A percentile compares a stretch with the other conserved stretches of the same genome.
Conservation (phyloP, 176 grass and related monocot species). For the Cenchrus purpureus region DNA sequence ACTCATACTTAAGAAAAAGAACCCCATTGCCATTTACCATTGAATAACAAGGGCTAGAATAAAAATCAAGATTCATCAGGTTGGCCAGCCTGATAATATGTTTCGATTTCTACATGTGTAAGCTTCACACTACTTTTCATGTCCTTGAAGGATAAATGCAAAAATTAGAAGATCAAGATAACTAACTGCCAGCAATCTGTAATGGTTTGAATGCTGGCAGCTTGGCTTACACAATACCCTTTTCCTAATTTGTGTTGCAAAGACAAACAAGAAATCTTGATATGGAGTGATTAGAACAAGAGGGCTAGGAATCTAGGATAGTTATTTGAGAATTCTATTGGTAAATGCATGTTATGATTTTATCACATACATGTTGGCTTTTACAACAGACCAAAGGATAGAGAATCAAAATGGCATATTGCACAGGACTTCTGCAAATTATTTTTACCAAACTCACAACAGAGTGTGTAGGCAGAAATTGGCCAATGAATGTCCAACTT, state of each 20-base stretch:
- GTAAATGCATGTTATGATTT: neutral
- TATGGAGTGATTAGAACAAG: neutral
- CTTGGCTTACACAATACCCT: neutral
- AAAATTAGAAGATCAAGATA: neutral
- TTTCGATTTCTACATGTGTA: neutral
- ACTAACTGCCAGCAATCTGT: neutral
- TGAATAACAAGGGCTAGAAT: neutral
- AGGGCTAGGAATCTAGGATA: neutral
- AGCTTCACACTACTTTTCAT: neutral
- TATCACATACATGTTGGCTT: neutral
- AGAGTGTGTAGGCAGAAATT: neutral
- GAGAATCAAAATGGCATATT: neutral
- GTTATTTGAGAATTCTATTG: neutral
- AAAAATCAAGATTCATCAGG: neutral
- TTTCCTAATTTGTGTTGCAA: neutral
- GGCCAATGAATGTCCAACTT: neutral
- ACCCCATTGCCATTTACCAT: neutral
- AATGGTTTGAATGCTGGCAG: neutral
- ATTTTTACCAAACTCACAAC: neutral
- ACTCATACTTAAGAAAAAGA: neutral
- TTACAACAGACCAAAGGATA: neutral
- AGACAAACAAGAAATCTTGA: slow-evolving; percentile 3
- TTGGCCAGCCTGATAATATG: neutral
- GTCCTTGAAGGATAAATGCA: neutral
- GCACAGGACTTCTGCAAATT: neutral